Conservation (phyloP, 805 yeast species). For the Isabelozyma rhagii region DNA sequence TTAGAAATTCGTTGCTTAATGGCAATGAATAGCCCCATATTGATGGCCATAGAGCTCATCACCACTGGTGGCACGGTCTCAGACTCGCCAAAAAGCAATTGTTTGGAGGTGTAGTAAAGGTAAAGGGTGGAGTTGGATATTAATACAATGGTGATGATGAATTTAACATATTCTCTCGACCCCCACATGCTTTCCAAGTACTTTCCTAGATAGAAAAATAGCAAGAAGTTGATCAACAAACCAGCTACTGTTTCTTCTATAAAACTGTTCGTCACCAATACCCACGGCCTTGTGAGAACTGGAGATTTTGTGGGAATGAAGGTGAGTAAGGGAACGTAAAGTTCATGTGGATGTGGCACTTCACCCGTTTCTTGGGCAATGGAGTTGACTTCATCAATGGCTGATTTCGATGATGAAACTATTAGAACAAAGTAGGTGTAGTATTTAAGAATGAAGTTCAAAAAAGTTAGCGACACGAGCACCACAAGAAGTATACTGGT, state of each 20-base stretch:
- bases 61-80: constrained; percentile 40
- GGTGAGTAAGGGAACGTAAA: constrained; percentile 49
- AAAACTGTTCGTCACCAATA: constrained; percentile 43
- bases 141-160: constrained; percentile 35
- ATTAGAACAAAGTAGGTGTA: constrained; percentile 35
- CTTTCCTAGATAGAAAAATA: constrained; percentile 52
- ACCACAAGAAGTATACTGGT: constrained; percentile 33
- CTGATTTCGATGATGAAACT: constrained; percentile 24
- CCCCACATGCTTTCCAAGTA: constrained; percentile 71
- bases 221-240: constrained; percentile 30
- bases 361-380: constrained; percentile 32
- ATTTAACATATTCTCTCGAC: constrained; percentile 47
- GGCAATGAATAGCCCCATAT: constrained; percentile 59
- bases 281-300: constrained; percentile 46
- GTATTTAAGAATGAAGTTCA: constrained; percentile 33
- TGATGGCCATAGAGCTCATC: constrained; percentile 53
- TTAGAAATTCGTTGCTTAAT: constrained; percentile 66
- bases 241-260: constrained; percentile 44
- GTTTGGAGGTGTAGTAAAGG: constrained; percentile 15
- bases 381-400: constrained; percentile 17
- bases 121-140: constrained; percentile 35
- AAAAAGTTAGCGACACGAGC: constrained; percentile 25
- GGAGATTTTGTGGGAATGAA: constrained; percentile 45
- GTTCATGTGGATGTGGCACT: constrained; percentile 42
- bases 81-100: constrained; percentile 8